Base-by-base conservation (phyloP, 2,329 filamentous ascomycete genomes). In the Aspergillus ustus region DNA sequence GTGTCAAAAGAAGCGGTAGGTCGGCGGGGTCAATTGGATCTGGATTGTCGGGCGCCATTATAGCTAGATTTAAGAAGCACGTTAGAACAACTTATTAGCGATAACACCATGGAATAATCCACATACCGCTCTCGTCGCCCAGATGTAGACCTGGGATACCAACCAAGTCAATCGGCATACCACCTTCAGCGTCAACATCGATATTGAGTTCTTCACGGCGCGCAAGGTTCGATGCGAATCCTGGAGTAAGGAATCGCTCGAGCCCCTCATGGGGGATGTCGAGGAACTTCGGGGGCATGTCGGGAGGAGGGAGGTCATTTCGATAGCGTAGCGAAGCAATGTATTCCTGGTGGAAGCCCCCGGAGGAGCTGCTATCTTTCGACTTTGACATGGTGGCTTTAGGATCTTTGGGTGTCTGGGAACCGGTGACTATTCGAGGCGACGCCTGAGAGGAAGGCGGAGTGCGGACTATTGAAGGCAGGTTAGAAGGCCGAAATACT, bases 231-330 rank as follows among this genome's bases (percentile, higher is more conserved):
- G 93, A 95, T 31, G 93, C 93, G 81, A 96, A 99, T 22, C 89
- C 89, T 1, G 95, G 92, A 3, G 89, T 92, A 34, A 95, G 96
- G 79, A 97, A 98, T 75, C 96, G 91, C 45, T 91, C 85, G 17
- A 98, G 86, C 46, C 95, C 95, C 60, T 92, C 95, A 72, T 96
- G 97, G 11, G 95, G 94, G 63, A 99, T 97, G 68, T 98, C 92
- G 70, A 99, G 90, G 65, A 99, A 89, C 83, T 99, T 99, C 1
- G 95, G 95, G 1, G 94, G 93, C 74, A 93, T 93, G 59, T 94
- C 92, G 58, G 95, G 95, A 66, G 95, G 93, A 66, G 95, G 95
- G 17, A 99, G 88, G 69, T 92, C 90, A 87, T 99, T 99, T 73
- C 92, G 93, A 78, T 96, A 99, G 78, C 95, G 88, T 73, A 97